Conservation (phyloP, 192 early-diverging fungal genomes). For the Coemansia umbellata region DNA sequence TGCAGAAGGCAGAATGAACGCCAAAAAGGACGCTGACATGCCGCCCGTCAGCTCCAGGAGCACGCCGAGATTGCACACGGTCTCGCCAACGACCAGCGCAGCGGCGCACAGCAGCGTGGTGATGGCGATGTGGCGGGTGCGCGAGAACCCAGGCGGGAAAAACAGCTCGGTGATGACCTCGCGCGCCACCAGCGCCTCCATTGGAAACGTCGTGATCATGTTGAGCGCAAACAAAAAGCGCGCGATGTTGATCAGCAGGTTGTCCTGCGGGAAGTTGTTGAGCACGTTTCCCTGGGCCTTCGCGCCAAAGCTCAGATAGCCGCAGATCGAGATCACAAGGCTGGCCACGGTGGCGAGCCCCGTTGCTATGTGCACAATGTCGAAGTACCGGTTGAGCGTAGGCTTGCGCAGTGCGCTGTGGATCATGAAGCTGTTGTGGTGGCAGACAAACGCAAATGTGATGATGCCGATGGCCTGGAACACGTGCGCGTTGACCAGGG, state of each 20-base stretch:
- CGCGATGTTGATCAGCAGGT: slow-evolving; percentile 79
- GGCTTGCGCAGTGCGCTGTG: slow-evolving; percentile 80
- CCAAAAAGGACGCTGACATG: slow-evolving; percentile 81
- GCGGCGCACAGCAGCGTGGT: slow-evolving; percentile 63
- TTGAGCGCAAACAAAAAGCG: slow-evolving; percentile 85
- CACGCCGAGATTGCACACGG: slow-evolving; percentile 78
- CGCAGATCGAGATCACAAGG: slow-evolving; percentile 65
- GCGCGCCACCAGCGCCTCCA: slow-evolving; percentile 87
- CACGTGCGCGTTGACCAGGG: slow-evolving; percentile 54
- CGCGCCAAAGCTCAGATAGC: slow-evolving; percentile 78
- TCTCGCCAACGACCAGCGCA: slow-evolving; percentile 66
- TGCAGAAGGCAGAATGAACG: slow-evolving; percentile 81
- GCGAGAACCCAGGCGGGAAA: slow-evolving; percentile 57
- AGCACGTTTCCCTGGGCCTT: slow-evolving; percentile 86
- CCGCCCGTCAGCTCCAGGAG: slow-evolving; percentile 86
- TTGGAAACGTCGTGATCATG: slow-evolving; percentile 92
- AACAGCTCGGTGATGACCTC: slow-evolving; percentile 62
- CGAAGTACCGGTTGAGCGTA: slow-evolving; percentile 78
- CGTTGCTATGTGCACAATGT: slow-evolving; percentile 80
- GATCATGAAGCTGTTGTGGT: slow-evolving; percentile 93
- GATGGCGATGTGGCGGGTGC: slow-evolving; percentile 60
- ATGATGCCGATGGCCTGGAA: slow-evolving; percentile 86
- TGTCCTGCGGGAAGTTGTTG: slow-evolving; percentile 81
- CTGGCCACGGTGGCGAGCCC: slow-evolving; percentile 66
- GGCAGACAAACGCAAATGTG: slow-evolving; percentile 94